Evolutionary conservation across 345 rosid species (phyloP).

Genomic region (Microcos paniculata): DNA sequence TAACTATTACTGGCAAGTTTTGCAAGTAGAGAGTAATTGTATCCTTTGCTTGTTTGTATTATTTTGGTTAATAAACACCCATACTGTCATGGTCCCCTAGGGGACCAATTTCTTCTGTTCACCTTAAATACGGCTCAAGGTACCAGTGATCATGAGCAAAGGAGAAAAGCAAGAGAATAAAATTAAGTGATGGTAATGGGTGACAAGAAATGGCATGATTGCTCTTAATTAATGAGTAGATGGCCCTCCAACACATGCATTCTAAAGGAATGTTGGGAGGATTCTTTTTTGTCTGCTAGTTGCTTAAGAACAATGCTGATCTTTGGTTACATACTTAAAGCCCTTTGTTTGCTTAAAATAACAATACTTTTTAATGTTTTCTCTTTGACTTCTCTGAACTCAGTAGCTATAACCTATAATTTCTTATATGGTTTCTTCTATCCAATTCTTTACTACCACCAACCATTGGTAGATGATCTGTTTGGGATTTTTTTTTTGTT

Average conservation of each 20-base stretch:
- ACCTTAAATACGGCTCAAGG: neutral
- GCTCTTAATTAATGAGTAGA: neutral
- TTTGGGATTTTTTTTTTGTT: neutral
- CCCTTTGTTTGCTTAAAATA: neutral
- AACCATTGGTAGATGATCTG: neutral
- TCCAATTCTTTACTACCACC: neutral
- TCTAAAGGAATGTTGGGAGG: slow-evolving; percentile 9
- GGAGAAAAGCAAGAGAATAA: neutral
- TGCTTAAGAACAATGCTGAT: neutral
- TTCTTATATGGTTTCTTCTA: neutral
- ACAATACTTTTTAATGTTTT: neutral
- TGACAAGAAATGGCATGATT: slow-evolving; percentile 8
- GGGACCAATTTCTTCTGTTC: neutral
- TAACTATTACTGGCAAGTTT: neutral
- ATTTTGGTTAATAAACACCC: neutral
- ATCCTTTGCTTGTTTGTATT: neutral
- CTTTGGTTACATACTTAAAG: neutral
- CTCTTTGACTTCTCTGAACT: neutral
- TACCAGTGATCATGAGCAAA: neutral
- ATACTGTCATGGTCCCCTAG: neutral
- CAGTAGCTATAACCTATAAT: neutral
- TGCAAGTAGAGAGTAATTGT: neutral
- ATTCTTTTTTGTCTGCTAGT: slow-evolving; percentile 8
- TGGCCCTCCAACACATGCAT: slow-evolving; percentile 15
- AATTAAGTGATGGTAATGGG: neutral